Conservation (phyloP, 345 rosid genomes). For the Erysimum cheiranthoides region DNA sequence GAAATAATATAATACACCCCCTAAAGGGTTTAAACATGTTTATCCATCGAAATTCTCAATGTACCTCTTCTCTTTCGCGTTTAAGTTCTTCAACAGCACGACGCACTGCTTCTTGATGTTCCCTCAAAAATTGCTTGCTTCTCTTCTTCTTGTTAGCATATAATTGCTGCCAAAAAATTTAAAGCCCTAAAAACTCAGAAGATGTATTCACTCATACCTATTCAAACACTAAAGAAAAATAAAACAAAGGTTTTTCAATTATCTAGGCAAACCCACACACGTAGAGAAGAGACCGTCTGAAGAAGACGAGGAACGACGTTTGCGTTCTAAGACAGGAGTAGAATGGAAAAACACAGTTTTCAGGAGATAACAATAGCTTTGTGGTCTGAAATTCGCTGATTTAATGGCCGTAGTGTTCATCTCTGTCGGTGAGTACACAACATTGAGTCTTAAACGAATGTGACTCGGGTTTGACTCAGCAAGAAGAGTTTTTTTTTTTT, state of each 20-base stretch:
- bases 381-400: conserved; percentile 49
- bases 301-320: conserved; percentile 42
- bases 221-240: background rate
- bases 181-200: background rate
- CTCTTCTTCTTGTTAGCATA: conserved; percentile 45
- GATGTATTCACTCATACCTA: background rate
- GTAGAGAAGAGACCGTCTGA: conserved; percentile 17
- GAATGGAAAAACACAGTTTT: conserved; percentile 58
- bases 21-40: conserved; percentile 36
- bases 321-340: conserved; percentile 71
- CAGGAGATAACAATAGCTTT: conserved; percentile 31
- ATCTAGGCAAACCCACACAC: conserved; percentile 30
- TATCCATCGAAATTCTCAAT: background rate
- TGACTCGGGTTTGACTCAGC: background rate
- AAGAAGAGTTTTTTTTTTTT: background rate
- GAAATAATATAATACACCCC: background rate
- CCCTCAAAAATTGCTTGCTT: conserved; percentile 46
- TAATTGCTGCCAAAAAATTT: conserved; percentile 18
- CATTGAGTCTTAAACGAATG: conserved; percentile 13
- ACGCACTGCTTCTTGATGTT: conserved; percentile 50
- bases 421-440: conserved; percentile 2
- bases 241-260: background rate
- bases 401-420: conserved; percentile 48
- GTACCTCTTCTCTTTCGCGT: conserved; percentile 38
- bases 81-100: conserved; percentile 40